Evolutionary conservation across 306 rosid species (phyloP).

Genomic region (Trifolium subterraneum): DNA sequence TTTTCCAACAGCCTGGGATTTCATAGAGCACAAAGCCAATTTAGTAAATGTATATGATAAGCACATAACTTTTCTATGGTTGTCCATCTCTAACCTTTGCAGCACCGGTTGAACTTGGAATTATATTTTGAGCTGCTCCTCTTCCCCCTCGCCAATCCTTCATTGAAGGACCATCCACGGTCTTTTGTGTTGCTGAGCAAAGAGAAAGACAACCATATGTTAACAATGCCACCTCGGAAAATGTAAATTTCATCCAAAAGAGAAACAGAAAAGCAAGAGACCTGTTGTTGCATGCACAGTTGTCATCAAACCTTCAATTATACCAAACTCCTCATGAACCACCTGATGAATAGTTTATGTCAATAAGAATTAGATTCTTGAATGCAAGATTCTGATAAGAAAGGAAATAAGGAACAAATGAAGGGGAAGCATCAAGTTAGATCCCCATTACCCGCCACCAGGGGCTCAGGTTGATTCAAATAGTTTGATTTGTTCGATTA

Average conservation of each 20-base stretch:
- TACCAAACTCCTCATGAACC: constrained; percentile 94
- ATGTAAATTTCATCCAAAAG: constrained; percentile 11
- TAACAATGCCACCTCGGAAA: constrained; percentile 14
- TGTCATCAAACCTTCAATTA: constrained; percentile 97
- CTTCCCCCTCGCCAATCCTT: constrained; percentile 99
- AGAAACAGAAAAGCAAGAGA: constrained; percentile 36
- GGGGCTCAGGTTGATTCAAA: neutral
- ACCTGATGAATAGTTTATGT: constrained; percentile 55
- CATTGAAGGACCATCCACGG: constrained; percentile 98
- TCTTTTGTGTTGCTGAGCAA: constrained; percentile 90
- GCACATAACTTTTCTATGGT: neutral
- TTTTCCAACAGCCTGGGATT: constrained; percentile 91
- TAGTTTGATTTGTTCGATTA: neutral
- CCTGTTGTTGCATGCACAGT: constrained; percentile 99
- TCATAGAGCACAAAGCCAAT: constrained; percentile 15
- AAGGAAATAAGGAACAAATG: neutral
- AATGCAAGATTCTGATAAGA: neutral
- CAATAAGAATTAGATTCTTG: constrained; percentile 9
- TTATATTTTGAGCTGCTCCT: constrained; percentile 92
- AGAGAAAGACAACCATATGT: constrained; percentile 24
- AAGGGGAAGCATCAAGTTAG: neutral
- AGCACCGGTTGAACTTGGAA: constrained; percentile 99
- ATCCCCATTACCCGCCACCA: neutral
- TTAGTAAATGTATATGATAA: neutral
- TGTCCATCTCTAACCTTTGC: constrained; percentile 69